These are phyloP conservation scores for Podospora australis DNA, from an alignment of 495 filamentous ascomycete species.

Conservation along the genomic window DNA sequence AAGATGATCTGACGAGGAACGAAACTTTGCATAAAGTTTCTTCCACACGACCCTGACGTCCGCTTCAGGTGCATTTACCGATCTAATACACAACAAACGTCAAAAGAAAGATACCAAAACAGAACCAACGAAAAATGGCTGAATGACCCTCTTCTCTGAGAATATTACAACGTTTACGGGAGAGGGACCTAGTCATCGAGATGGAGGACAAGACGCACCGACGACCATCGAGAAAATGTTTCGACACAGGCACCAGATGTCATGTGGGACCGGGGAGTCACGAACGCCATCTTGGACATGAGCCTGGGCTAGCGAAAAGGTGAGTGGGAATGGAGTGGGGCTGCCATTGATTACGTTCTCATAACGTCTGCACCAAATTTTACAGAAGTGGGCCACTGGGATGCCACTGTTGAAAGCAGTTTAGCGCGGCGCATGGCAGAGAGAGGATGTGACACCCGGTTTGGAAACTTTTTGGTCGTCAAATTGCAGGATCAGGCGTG, in stretches of 20 bases:
- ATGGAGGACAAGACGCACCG: too few species aligned
- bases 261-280: constrained; percentile 7
- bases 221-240: too few species aligned
- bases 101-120: too few species aligned
- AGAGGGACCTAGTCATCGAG: too few species aligned
- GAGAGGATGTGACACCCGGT: background rate
- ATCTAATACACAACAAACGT: too few species aligned
- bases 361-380: constrained; percentile 22
- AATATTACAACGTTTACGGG: too few species aligned
- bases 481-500: constrained; percentile 2
- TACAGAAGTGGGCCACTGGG: constrained; percentile 17
- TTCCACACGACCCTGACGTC: too few species aligned
- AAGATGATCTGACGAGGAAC: too few species aligned
- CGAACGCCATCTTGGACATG: constrained; percentile 7
- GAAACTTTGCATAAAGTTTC: too few species aligned
- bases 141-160: too few species aligned
- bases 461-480: background rate
- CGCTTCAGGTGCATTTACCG: too few species aligned
- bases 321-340: constrained; percentile 10
- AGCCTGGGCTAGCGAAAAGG: constrained; percentile 3
- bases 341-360: constrained; percentile 15
- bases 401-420: constrained; percentile 1
- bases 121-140: too few species aligned
- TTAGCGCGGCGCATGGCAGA: background rate
- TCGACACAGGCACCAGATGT: constrained; percentile 4